Evolutionary conservation across 2,329 filamentous ascomycete genomes (phyloP), one percentile per base, ranked within the genome.

Genomic region (Geoglossum cookeanum): DNA sequence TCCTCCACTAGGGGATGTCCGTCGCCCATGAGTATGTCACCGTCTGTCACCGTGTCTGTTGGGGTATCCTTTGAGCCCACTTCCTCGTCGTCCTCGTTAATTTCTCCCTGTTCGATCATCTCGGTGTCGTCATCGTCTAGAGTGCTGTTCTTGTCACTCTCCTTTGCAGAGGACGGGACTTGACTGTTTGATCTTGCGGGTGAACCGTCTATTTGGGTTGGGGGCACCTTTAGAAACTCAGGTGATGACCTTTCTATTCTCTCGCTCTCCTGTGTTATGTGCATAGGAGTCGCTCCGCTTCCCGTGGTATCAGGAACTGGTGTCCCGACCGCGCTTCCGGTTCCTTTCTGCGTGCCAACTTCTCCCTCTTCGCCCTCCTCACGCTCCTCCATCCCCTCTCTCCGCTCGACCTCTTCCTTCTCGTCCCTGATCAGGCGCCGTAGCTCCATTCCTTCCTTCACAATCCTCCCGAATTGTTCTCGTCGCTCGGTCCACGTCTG

Each of bases 341-440:
- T 63, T 61, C 72, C 75, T 33, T 54, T 58, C 13, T 63, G 63
- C n/a, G 55, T 64, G 3, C 62, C 67, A 0, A 62, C 67, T 59
- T 76, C 75, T 4, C 72, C 77, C 42, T 82, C 81, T 62, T 83
- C 75, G 3, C 72, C 75, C 60, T 77, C 83, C 15, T 74, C 78
- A 53, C 81, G 83, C 61, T 81, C 81, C 58, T 80, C 78, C 80
- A 88, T 88, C 33, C 87, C 88, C 68, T 94, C 88, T 57, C 88
- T 79, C 47, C 87, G 76, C 70, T 95, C 89, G 0, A 92, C 87
- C 70, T 95, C 89, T 68, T 95, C 90, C 71, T 95, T 94, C 74
- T 96, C 91, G 65, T 95, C 90, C 60, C 89, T 82, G 65, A 97
- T 95, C 68, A 94, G 76, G 54, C 87, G 78, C 58, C 90, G 76